A percentile compares a stretch with the other conserved stretches of the same genome.
phyloP scores from a whole-genome alignment of 768 basidiomycete species.

The Lentinus brumalis region DNA sequence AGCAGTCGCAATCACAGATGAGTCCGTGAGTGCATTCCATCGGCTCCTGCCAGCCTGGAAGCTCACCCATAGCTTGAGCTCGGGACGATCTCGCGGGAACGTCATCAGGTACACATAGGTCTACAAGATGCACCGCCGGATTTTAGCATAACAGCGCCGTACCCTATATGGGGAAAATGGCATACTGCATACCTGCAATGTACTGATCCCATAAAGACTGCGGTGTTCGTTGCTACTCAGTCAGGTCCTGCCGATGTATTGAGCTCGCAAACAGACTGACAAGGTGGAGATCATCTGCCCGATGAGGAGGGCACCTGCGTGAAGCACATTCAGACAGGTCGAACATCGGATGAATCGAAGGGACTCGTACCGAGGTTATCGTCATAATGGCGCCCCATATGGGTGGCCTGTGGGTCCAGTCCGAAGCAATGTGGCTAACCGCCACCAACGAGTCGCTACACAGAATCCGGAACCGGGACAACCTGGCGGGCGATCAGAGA shows the following conservation, averaged over 20 bases:
- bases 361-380: conserved; percentile 15
- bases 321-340: not conserved
- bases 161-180: not conserved
- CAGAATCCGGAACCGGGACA: not conserved
- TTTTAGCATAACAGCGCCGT: not conserved
- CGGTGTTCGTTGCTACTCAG: not conserved
- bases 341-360: not conserved
- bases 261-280: not conserved
- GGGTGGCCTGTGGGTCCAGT: not conserved
- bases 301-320: conserved; percentile 19
- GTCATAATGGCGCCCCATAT: conserved; percentile 15
- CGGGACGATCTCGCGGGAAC: conserved; percentile 23
- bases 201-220: conserved; percentile 21
- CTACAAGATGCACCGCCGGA: not conserved
- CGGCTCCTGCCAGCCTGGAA: not conserved
- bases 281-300: conserved; percentile 23
- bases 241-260: no score
- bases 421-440: not conserved
- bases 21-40: not conserved
- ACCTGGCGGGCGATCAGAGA: not conserved
- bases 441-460: not conserved
- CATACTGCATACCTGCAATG: conserved; percentile 12
- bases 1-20: not conserved
- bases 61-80: conserved; percentile 20
- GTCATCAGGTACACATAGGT: conserved; percentile 22